These are phyloP conservation scores for Spirogloea muscicola DNA, from an alignment of 139 green algal genomes.

Conservation along the genomic window DNA sequence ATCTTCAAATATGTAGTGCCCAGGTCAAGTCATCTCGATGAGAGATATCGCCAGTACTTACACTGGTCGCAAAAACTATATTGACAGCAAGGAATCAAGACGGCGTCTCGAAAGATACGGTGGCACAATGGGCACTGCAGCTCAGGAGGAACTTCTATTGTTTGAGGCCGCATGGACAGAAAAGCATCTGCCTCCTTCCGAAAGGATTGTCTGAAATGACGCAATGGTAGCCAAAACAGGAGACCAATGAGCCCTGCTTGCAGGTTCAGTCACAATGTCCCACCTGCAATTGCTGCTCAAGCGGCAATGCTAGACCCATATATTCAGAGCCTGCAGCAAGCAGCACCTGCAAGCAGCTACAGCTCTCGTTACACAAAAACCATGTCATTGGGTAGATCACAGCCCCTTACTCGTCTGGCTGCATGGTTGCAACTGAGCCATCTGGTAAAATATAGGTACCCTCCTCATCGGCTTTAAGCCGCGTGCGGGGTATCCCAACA, in stretches of 20 bases:
- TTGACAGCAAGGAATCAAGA: constrained; percentile 54
- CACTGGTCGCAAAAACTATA: constrained; percentile 50
- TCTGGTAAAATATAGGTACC: constrained; percentile 45
- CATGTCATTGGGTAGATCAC: too few species aligned
- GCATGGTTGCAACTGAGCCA: constrained; percentile 22
- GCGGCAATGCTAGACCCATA: too few species aligned
- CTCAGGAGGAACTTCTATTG: constrained; percentile 29
- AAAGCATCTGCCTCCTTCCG: constrained; percentile 31
- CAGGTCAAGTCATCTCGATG: too few species aligned
- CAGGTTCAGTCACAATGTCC: too few species aligned
- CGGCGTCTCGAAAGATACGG: constrained; percentile 45
- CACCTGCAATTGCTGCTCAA: too few species aligned
- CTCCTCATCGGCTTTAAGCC: constrained; percentile 31
- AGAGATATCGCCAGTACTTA: constrained; percentile 28
- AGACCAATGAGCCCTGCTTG: too few species aligned
- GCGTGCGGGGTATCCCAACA: constrained; percentile 43
- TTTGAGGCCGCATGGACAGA: background rate
- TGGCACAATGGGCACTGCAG: constrained; percentile 49
- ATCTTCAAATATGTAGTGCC: too few species aligned
- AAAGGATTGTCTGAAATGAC: constrained; percentile 11
- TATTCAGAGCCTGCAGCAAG: too few species aligned
- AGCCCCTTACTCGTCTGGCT: constrained; percentile 43
- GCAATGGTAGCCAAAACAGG: too few species aligned
- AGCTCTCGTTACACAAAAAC: too few species aligned
- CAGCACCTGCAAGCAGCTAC: too few species aligned